These are phyloP conservation scores for Vitis vinifera DNA, from an alignment of 164 flowering plant species.

Conservation along the genomic window DNA sequence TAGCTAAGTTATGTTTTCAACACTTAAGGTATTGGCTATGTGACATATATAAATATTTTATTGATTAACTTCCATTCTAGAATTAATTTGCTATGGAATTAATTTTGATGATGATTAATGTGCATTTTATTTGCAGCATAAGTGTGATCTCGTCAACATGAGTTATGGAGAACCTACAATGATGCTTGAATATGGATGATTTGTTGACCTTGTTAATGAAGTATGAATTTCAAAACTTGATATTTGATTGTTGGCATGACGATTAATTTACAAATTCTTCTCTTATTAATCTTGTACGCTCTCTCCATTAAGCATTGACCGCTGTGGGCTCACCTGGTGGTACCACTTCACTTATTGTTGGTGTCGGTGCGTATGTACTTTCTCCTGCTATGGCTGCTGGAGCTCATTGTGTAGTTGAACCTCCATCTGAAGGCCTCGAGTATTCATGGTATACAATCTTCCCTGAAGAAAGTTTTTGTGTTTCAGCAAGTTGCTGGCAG, in stretches of 20 bases:
- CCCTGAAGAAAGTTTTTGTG: neutral
- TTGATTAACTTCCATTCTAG: too few species aligned
- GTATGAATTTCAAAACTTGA: slow-evolving; percentile 32
- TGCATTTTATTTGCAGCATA: slow-evolving; percentile 53
- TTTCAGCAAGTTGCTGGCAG: neutral
- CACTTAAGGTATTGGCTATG: too few species aligned
- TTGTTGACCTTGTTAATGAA: slow-evolving; percentile 93
- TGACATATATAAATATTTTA: too few species aligned
- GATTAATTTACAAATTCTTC: neutral
- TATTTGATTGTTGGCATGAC: neutral
- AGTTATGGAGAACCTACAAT: slow-evolving; percentile 91
- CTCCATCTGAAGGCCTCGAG: slow-evolving; percentile 89
- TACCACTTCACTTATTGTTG: slow-evolving; percentile 87
- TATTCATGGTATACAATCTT: slow-evolving; percentile 74
- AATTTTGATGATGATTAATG: too few species aligned
- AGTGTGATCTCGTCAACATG: slow-evolving; percentile 98
- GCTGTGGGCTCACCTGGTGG: slow-evolving; percentile 99
- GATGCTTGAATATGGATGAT: slow-evolving; percentile 94
- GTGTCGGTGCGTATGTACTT: slow-evolving; percentile 88
- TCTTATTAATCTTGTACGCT: neutral
- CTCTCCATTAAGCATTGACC: slow-evolving; percentile 47
- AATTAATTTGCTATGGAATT: too few species aligned
- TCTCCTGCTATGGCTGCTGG: slow-evolving; percentile 99
- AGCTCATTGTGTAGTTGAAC: slow-evolving; percentile 85
- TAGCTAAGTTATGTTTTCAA: too few species aligned